Evolutionary conservation across 2,329 filamentous ascomycete species (phyloP).

Genomic region (Sclerotinia spermophila): DNA sequence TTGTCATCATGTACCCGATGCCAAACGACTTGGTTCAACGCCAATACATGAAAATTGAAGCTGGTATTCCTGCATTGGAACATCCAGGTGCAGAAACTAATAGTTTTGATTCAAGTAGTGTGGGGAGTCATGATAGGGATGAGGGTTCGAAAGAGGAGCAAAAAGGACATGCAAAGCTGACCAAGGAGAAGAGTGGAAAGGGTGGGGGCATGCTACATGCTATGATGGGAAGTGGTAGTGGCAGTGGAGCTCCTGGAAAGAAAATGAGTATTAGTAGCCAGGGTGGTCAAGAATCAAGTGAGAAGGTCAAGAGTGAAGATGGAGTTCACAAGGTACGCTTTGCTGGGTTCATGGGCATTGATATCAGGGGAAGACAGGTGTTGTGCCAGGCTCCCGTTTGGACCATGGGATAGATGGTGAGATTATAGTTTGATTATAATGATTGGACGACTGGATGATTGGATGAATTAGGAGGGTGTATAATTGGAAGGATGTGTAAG

Average conservation of each 20-base stretch:
- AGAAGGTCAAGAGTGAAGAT: conserved; percentile 35
- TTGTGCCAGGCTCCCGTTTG: conserved; percentile 74
- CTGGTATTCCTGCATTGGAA: conserved; percentile 58
- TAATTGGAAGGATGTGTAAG: background rate
- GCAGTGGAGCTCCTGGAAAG: conserved; percentile 27
- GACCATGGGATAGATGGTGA: conserved; percentile 43
- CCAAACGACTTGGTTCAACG: conserved; percentile 69
- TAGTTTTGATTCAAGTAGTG: conserved; percentile 34
- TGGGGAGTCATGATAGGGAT: conserved; percentile 36
- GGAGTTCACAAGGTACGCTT: conserved; percentile 59
- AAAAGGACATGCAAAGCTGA: conserved; percentile 31
- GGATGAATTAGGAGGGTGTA: background rate
- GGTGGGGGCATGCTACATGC: conserved; percentile 39
- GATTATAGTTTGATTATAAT: background rate
- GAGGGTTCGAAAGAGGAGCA: conserved; percentile 32
- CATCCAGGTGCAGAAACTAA: conserved; percentile 34
- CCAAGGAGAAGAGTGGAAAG: conserved; percentile 34
- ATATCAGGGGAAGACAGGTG: conserved; percentile 72
- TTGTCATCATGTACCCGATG: conserved; percentile 79
- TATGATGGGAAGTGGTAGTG: conserved; percentile 30
- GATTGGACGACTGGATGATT: conserved; percentile 17
- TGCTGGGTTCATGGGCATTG: conserved; percentile 68
- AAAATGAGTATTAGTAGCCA: conserved; percentile 30
- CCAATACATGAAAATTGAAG: conserved; percentile 81
- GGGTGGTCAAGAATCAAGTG: conserved; percentile 22